Evolutionary conservation across 345 rosid species (phyloP), one percentile per base, ranked within the genome.

Genomic region (Carallia pectinifolia): DNA sequence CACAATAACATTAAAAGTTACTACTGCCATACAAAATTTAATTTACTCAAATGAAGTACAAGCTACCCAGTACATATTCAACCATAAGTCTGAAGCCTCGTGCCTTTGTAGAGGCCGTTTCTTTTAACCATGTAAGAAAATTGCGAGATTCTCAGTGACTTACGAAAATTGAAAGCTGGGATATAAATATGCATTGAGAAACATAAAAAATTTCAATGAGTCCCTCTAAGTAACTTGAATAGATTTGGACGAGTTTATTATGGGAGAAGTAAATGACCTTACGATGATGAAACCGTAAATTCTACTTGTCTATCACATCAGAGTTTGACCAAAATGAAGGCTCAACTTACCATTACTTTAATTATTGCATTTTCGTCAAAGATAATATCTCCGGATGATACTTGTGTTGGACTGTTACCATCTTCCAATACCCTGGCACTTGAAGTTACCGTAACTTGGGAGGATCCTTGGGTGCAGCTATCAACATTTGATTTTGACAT

Each of bases 291-390:
- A 23, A 23, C 23, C 23, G 23, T 23, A 23, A 23, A 23, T 23
- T 23, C 0, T 23, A 56, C 60, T 56, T 27, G 31, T 9, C 9
- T 12, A 44, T 44, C 15, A 2, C 2, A 1, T 4, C 12, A 10
- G 15, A 40, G 10, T 9, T 44, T 44, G 50, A 44, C 50, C 4
- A 4, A 56, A 56, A 31, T 6, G 23, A 17, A 74, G 59, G 58
- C 48, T 55, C 29, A 59, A 80, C 98, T 71, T 77, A 94, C 98
- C 98, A 94, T 91, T 71, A 94, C 98, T 91, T 94, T 89, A 15
- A 94, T 87, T 56, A 94, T 91, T 27, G 96, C 97, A 79, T 76
- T 89, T 75, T 94, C 97, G 70, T 94, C 96, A 58, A 90, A 87
- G 50, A 44, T 44, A 70, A 80, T 80, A 58, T 89, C 96, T 62